phyloP scores from a whole-genome alignment of 495 filamentous ascomycete species.

The Friedmanniomyces simplex region DNA sequence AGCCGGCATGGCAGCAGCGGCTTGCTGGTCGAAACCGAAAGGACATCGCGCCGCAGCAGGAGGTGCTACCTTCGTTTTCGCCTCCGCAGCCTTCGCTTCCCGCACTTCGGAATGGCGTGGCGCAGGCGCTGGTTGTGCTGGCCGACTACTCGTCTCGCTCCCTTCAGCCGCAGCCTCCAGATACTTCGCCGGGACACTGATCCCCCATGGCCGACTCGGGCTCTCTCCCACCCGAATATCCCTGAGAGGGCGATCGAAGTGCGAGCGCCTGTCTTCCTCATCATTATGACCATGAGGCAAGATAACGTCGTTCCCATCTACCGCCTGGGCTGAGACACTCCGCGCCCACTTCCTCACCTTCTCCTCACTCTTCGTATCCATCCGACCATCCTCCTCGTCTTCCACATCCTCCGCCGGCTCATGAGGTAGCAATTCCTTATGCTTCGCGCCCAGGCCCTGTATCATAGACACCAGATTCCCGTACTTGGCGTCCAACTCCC shows the following conservation, averaged over 20 bases:
- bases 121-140: constrained; percentile 17
- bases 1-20: not conserved
- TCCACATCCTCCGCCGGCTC: constrained; percentile 40
- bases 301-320: constrained; percentile 26
- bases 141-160: constrained; percentile 30
- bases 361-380: constrained; percentile 39
- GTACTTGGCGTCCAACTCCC: constrained; percentile 82
- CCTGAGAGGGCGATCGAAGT: constrained; percentile 70
- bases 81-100: not conserved
- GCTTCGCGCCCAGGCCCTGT: constrained; percentile 68
- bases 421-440: constrained; percentile 66
- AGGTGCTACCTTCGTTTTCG: not conserved
- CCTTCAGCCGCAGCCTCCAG: constrained; percentile 22
- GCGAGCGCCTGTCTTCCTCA: constrained; percentile 44
- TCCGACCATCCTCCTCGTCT: constrained; percentile 35
- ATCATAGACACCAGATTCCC: constrained; percentile 86
- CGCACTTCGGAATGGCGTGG: constrained; percentile 3
- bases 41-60: constrained; percentile 37
- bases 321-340: constrained; percentile 39
- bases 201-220: constrained; percentile 84
- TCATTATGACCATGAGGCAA: constrained; percentile 29
- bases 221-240: constrained; percentile 82
- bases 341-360: constrained; percentile 75
- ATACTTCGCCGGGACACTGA: constrained; percentile 54
- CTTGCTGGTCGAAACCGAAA: constrained; percentile 35